These are phyloP conservation scores for Carpinus fangiana DNA, from an alignment of 306 rosid genomes.

Conservation along the genomic window DNA sequence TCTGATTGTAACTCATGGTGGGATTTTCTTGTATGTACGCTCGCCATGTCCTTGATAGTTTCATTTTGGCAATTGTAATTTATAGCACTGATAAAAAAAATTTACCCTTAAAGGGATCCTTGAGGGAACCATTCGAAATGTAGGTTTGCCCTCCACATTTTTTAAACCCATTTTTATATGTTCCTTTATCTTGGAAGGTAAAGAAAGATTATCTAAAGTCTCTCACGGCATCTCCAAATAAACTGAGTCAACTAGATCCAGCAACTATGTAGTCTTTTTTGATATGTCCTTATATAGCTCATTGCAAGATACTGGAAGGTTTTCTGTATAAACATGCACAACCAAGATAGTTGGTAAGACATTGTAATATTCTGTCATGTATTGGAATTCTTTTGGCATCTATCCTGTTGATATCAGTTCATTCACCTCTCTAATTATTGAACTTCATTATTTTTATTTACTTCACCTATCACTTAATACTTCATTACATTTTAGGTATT, in stretches of 20 bases:
- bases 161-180: not conserved
- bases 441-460: not conserved
- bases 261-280: not conserved
- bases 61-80: too few relatives aligned
- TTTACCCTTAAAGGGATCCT: not conserved
- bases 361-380: too few relatives aligned
- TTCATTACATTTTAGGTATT: constrained; percentile 53
- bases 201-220: not conserved
- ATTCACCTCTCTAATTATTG: constrained; percentile 1
- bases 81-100: too few relatives aligned
- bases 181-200: not conserved
- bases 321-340: not conserved
- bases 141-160: not conserved
- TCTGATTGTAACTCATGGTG: too few relatives aligned
- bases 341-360: not conserved
- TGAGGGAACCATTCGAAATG: not conserved
- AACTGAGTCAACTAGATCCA: not conserved
- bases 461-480: constrained; percentile 17
- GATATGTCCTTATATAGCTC: not conserved
- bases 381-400: not conserved
- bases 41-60: too few relatives aligned
- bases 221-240: not conserved
- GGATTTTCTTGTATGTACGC: too few relatives aligned
- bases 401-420: not conserved
- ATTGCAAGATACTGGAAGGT: not conserved